Percentiles rank a stretch among this genome's conserved stretches.
Evolutionary conservation across 495 filamentous ascomycete species (phyloP).

Genomic region (Darksidea phi): DNA sequence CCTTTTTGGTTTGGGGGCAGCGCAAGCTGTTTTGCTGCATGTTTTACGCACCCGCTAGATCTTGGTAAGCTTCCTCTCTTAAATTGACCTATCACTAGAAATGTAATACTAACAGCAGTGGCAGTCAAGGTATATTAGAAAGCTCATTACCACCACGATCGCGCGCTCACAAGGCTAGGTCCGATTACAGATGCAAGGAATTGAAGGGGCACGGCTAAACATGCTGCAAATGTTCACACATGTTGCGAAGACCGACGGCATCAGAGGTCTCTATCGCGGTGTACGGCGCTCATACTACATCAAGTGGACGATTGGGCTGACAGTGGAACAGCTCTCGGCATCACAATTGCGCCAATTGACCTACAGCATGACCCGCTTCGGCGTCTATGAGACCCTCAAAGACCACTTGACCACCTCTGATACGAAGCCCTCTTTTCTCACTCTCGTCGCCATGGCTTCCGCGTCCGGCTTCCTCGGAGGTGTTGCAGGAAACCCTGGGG

Average conservation of each 20-base stretch:
- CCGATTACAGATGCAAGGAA: slow-evolving; percentile 70
- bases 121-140: slow-evolving; percentile 34
- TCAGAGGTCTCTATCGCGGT: slow-evolving; percentile 78
- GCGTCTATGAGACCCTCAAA: slow-evolving; percentile 92
- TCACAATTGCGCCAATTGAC: slow-evolving; percentile 85
- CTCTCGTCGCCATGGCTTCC: slow-evolving; percentile 76
- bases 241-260: slow-evolving; percentile 64
- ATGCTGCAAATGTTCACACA: slow-evolving; percentile 82
- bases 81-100: background rate
- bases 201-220: slow-evolving; percentile 48
- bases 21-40: slow-evolving; percentile 84
- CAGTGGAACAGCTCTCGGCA: slow-evolving; percentile 66
- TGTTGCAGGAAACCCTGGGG: slow-evolving; percentile 86
- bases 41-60: slow-evolving; percentile 88
- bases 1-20: slow-evolving; percentile 93
- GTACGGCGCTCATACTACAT: slow-evolving; percentile 46
- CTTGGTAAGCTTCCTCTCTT: slow-evolving; percentile 55
- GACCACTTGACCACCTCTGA: slow-evolving; percentile 55
- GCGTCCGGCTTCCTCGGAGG: slow-evolving; percentile 87
- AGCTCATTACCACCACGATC: background rate
- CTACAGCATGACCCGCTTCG: slow-evolving; percentile 90
- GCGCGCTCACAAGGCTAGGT: slow-evolving; percentile 54
- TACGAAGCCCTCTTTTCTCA: slow-evolving; percentile 59
- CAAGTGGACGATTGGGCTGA: slow-evolving; percentile 8
- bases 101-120: slow-evolving; percentile 12